Evolutionary conservation across 2,329 filamentous ascomycete species (phyloP).

Genomic region (Claviceps citrina): DNA sequence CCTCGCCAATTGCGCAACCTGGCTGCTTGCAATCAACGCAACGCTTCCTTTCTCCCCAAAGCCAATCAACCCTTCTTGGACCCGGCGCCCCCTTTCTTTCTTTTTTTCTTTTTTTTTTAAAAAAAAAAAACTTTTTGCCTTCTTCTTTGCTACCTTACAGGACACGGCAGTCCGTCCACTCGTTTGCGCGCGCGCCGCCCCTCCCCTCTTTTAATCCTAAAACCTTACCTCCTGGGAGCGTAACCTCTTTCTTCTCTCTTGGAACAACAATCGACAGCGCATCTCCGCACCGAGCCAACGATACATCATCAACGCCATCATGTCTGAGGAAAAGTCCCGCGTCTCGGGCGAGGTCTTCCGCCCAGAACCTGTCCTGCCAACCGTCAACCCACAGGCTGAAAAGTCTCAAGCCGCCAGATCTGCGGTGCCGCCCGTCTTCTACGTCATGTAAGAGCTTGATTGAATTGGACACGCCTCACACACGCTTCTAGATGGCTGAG

Average conservation of each 20-base stretch:
- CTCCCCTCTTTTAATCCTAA: slow-evolving; percentile 2
- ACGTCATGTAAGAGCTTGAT: slow-evolving; percentile 47
- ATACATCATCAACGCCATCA: slow-evolving; percentile 9
- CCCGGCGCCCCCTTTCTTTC: neutral
- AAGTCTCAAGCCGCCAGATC: slow-evolving; percentile 52
- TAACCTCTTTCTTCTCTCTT: slow-evolving; percentile 9
- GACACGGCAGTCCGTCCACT: slow-evolving; percentile 24
- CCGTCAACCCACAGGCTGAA: slow-evolving; percentile 59
- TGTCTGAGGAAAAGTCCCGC: slow-evolving; percentile 64
- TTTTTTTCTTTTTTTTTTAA: neutral
- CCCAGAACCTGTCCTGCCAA: slow-evolving; percentile 55
- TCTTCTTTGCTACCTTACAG: slow-evolving; percentile 1
- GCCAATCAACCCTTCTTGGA: slow-evolving; percentile 3
- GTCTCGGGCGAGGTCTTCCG: slow-evolving; percentile 63
- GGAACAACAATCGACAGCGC: slow-evolving; percentile 8
- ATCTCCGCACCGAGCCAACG: slow-evolving; percentile 4
- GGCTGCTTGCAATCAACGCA: neutral
- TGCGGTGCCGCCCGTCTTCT: slow-evolving; percentile 65
- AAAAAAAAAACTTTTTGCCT: neutral
- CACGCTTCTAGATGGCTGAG: no score
- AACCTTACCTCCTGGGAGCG: neutral
- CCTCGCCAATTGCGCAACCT: slow-evolving; percentile 19
- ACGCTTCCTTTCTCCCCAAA: slow-evolving; percentile 5
- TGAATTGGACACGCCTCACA: neutral
- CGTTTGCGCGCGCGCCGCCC: slow-evolving; percentile 23